Conservation (phyloP, 2,329 filamentous ascomycete genomes). For the Hypoxylon sp. region DNA sequence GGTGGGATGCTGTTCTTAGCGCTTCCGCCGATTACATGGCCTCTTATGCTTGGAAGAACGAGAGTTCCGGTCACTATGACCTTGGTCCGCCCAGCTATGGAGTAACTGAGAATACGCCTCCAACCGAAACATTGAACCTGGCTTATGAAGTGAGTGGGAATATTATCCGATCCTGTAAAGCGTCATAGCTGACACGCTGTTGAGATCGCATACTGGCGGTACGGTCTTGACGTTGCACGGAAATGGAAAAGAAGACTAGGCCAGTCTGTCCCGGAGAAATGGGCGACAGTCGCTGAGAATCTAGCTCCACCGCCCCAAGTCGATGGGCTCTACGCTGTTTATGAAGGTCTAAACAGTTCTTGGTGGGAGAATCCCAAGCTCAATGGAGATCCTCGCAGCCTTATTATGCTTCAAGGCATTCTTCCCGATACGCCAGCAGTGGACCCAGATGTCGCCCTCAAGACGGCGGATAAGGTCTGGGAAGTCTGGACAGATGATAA, state of each 20-base stretch:
- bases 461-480: constrained; percentile 59
- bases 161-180: neutral
- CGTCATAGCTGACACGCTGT: constrained; percentile 3
- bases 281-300: constrained; percentile 59
- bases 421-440: constrained; percentile 59
- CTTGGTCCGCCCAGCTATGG: constrained; percentile 64
- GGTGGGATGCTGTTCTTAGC: constrained; percentile 51
- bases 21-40: constrained; percentile 54
- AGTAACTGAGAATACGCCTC: constrained; percentile 66
- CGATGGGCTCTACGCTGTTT: constrained; percentile 61
- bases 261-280: constrained; percentile 57
- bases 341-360: constrained; percentile 62
- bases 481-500: constrained; percentile 60
- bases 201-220: constrained; percentile 64
- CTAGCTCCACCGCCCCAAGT: constrained; percentile 61
- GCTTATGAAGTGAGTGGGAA: constrained; percentile 59
- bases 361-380: constrained; percentile 60
- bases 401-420: constrained; percentile 62
- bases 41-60: constrained; percentile 54
- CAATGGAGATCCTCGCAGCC: constrained; percentile 60
- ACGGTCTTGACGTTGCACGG: constrained; percentile 62
- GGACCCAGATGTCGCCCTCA: constrained; percentile 54
- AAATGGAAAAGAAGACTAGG: constrained; percentile 61
- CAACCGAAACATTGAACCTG: constrained; percentile 62
- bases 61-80: constrained; percentile 53